phyloP scores from a whole-genome alignment of 345 rosid species.

The sweet orange (Citrus sinensis) region DVS_A1.0 CM039167.1:3329001-3329500 shows the following conservation, averaged over 20 bases:
- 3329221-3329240: too few species aligned
- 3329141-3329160: too few species aligned
- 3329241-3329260: neutral
- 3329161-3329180: too few species aligned
- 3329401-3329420: conserved; percentile 15
- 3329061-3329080: too few species aligned
- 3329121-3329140: too few species aligned
- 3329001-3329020: too few species aligned
- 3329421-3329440: conserved; percentile 11
- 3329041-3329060: too few species aligned
- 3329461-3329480: conserved; percentile 10
- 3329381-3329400: conserved; percentile 19
- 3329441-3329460: conserved; percentile 11
- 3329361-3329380: conserved; percentile 10
- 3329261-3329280: conserved; percentile 13
- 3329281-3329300: conserved; percentile 8
- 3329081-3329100: too few species aligned
- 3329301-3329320: neutral
- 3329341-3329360: neutral
- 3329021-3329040: too few species aligned
- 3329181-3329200: too few species aligned
- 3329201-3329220: too few species aligned
- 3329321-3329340: neutral
- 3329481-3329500: conserved; percentile 7
- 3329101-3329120: too few species aligned